Conservation (phyloP, 805 yeast species). For the Nakazawaea siamensis region DNA sequence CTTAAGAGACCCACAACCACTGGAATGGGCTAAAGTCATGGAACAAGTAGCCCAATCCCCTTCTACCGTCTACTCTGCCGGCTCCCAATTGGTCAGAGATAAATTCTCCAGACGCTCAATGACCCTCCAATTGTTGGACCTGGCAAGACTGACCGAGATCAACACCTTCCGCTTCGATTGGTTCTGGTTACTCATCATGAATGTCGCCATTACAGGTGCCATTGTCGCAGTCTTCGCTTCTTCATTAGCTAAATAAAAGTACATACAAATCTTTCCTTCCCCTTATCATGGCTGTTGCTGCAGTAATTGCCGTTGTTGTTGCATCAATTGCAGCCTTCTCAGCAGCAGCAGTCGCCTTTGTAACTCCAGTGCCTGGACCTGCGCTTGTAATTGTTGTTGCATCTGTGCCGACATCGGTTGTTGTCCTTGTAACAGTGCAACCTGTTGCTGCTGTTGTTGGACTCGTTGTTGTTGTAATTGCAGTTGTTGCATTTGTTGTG, state of each 20-base stretch:
- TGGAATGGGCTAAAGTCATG: constrained; percentile 43
- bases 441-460: constrained; percentile 1
- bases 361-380: background rate
- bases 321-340: background rate
- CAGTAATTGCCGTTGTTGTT: constrained; percentile 2
- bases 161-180: constrained; percentile 9
- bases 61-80: constrained; percentile 15
- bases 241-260: no score
- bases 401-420: background rate
- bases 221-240: no score
- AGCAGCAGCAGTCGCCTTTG: background rate
- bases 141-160: constrained; percentile 1
- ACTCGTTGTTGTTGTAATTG: constrained; percentile 4
- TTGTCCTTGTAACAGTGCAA: background rate
- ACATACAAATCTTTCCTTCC: no score
- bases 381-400: background rate
- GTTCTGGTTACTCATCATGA: background rate
- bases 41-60: background rate
- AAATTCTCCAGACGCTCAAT: constrained; percentile 38
- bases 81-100: constrained; percentile 26
- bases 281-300: no score
- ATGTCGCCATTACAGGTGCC: background rate
- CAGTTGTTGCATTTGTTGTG: constrained; percentile 12
- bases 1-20: constrained; percentile 37
- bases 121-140: constrained; percentile 24